Conservation (phyloP, 1,284 basidiomycete genomes). For the Boletus semigastroideus region DNA sequence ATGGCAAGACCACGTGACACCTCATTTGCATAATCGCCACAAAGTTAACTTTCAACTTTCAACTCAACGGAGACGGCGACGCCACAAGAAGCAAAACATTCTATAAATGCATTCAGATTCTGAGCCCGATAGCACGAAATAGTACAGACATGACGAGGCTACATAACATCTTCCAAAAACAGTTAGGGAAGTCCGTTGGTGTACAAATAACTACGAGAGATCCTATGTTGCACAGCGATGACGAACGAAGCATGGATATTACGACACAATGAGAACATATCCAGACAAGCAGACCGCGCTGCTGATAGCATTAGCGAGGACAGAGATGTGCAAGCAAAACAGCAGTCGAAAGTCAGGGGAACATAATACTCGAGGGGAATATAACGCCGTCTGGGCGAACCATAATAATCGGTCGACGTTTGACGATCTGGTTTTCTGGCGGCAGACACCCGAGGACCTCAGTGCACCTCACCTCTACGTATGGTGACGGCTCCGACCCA, state of each 20-base stretch:
- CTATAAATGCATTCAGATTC: slow-evolving; percentile 24
- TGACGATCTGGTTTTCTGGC: slow-evolving; percentile 60
- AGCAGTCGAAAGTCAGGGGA: slow-evolving; percentile 53
- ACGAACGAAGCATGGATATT: slow-evolving; percentile 15
- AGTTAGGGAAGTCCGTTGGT: slow-evolving; percentile 30
- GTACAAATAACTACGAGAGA: slow-evolving; percentile 34
- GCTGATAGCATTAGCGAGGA: slow-evolving; percentile 29
- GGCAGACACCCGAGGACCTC: slow-evolving; percentile 83
- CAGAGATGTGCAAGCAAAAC: slow-evolving; percentile 9
- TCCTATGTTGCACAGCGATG: slow-evolving; percentile 31
- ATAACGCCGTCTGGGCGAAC: slow-evolving; percentile 89
- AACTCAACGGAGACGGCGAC: neutral
- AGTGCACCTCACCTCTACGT: slow-evolving; percentile 85
- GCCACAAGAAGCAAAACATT: slow-evolving; percentile 10
- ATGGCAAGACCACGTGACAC: neutral
- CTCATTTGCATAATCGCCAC: neutral
- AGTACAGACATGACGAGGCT: slow-evolving; percentile 32
- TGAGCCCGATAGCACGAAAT: slow-evolving; percentile 15
- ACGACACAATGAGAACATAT: slow-evolving; percentile 22
- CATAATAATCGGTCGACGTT: slow-evolving; percentile 79
- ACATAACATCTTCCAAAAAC: slow-evolving; percentile 30
- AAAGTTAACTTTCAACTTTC: neutral
- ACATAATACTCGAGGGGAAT: slow-evolving; percentile 85
- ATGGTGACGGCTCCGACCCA: slow-evolving; percentile 82
- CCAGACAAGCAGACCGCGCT: slow-evolving; percentile 32